These are phyloP conservation scores for Coriolopsis trogii DNA, from an alignment of 1,284 basidiomycete species.

Conservation along the genomic window DNA sequence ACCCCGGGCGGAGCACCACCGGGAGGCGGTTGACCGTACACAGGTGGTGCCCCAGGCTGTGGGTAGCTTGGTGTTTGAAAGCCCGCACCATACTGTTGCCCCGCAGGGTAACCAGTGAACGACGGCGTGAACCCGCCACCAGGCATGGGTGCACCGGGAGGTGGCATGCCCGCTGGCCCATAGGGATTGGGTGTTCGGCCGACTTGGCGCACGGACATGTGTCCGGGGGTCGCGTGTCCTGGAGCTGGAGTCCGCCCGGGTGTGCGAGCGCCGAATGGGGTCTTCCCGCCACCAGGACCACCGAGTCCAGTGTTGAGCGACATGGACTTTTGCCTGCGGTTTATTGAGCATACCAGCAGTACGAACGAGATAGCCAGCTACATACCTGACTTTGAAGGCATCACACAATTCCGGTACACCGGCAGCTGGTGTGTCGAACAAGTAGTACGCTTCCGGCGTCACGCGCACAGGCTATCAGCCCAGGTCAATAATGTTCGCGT, in stretches of 20 bases:
- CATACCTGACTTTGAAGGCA: slow-evolving; percentile 91
- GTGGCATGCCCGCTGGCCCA: slow-evolving; percentile 36
- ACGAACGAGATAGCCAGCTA: not conserved
- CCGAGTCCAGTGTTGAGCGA: slow-evolving; percentile 51
- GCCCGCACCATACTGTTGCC: slow-evolving; percentile 39
- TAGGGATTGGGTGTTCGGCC: slow-evolving; percentile 80
- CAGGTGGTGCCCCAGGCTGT: slow-evolving; percentile 42
- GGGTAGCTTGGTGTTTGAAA: slow-evolving; percentile 61
- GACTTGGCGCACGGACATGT: slow-evolving; percentile 69
- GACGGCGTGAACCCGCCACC: slow-evolving; percentile 21
- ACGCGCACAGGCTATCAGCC: slow-evolving; percentile 78
- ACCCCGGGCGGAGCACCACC: slow-evolving; percentile 51
- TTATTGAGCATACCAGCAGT: not conserved
- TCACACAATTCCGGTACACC: slow-evolving; percentile 93
- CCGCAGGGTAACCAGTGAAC: slow-evolving; percentile 20
- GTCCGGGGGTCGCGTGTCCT: slow-evolving; percentile 76
- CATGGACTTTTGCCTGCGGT: slow-evolving; percentile 72
- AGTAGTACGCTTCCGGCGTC: slow-evolving; percentile 87
- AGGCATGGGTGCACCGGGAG: slow-evolving; percentile 25
- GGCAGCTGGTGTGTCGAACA: slow-evolving; percentile 86
- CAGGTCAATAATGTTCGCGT: slow-evolving; percentile 12
- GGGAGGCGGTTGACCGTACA: slow-evolving; percentile 43
- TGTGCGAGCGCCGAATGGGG: slow-evolving; percentile 80
- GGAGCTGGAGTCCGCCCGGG: slow-evolving; percentile 65
- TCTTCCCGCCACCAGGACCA: slow-evolving; percentile 68